Percentiles rank a stretch among this genome's conserved stretches.
These are phyloP conservation scores for Murraya koenigii DNA, from an alignment of 345 rosid species.

Conservation along the genomic window DNA sequence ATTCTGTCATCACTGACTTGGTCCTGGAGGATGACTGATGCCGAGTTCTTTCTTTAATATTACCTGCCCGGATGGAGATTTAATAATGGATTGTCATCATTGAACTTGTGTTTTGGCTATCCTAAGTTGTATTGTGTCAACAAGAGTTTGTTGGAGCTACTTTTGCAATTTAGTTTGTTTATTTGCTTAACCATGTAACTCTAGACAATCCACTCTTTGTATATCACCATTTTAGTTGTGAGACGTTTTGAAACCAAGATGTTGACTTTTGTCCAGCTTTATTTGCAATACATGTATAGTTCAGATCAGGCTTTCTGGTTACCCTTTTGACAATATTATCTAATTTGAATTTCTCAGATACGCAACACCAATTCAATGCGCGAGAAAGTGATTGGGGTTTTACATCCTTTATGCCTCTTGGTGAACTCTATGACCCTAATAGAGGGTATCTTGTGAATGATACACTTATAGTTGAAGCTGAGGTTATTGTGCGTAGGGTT, in stretches of 20 bases:
- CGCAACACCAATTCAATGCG: conserved; percentile 89
- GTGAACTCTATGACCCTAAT: conserved; percentile 85
- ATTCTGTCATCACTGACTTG: background rate
- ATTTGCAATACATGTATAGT: background rate
- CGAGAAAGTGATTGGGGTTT: conserved; percentile 98
- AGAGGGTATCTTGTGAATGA: conserved; percentile 86
- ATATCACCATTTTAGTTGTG: background rate
- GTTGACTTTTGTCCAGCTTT: background rate
- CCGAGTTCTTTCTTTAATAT: background rate
- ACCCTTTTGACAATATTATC: conserved; percentile 1
- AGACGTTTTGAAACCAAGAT: background rate
- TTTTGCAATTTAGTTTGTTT: background rate
- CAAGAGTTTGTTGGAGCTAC: background rate
- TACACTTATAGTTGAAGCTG: conserved; percentile 77
- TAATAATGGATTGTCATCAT: background rate
- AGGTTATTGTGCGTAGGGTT: conserved; percentile 76
- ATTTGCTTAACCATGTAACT: background rate
- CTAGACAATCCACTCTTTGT: background rate
- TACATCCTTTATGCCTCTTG: conserved; percentile 87
- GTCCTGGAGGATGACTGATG: background rate
- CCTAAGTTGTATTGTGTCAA: background rate
- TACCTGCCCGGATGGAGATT: background rate
- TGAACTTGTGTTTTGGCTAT: background rate
- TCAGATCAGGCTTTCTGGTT: background rate
- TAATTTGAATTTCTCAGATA: conserved; percentile 50